Conservation (phyloP, 352 stramenopile species). For the Pythium sukuiense region DNA sequence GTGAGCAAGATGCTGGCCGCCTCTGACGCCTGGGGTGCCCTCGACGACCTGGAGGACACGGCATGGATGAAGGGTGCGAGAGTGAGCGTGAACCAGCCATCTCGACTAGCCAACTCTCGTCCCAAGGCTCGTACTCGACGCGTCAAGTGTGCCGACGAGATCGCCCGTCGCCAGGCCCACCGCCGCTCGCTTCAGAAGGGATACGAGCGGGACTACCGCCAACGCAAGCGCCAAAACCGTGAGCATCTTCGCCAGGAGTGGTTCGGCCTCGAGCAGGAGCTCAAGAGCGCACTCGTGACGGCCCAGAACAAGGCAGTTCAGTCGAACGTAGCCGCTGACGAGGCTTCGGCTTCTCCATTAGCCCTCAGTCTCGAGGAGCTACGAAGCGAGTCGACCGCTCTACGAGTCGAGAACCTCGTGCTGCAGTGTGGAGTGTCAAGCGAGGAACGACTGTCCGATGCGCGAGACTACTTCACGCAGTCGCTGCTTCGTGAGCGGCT, state of each 20-base stretch:
- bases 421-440: constrained; percentile 4
- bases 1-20: neutral
- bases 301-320: neutral
- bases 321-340: neutral
- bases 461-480: constrained; percentile 19
- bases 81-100: too few species aligned
- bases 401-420: constrained; percentile 5
- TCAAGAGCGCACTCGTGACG: constrained; percentile 7
- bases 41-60: constrained; percentile 11
- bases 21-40: neutral
- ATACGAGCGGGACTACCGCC: constrained; percentile 23
- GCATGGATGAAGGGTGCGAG: neutral
- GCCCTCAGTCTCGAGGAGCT: neutral
- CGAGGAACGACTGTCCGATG: constrained; percentile 7
- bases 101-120: too few species aligned
- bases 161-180: constrained; percentile 9
- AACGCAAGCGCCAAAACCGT: constrained; percentile 18
- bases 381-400: neutral
- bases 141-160: neutral
- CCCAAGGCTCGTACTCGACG: neutral
- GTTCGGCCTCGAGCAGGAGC: constrained; percentile 14
- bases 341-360: neutral
- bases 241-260: constrained; percentile 15
- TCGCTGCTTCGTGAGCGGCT: constrained; percentile 20
- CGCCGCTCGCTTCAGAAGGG: constrained; percentile 23